These are phyloP conservation scores for Adenanthera pavonina DNA, from an alignment of 306 rosid genomes.

Conservation along the genomic window DNA sequence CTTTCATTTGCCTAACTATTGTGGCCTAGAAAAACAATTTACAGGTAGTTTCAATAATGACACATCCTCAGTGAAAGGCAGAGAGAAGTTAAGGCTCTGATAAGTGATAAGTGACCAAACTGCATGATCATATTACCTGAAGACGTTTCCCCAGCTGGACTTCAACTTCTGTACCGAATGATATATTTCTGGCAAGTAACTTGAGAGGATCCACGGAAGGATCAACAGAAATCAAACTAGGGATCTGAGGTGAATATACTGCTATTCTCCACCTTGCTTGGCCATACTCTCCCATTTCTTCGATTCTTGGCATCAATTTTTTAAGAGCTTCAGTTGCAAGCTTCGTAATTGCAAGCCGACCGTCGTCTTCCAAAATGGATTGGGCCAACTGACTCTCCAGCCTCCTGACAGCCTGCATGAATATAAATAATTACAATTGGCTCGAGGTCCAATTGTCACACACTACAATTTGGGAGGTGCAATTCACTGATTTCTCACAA, in stretches of 20 bases:
- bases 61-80: not conserved
- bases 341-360: conserved; percentile 77
- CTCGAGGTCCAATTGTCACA: conserved; percentile 1
- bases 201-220: conserved; percentile 71
- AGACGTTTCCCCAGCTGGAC: conserved; percentile 94
- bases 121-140: conserved; percentile 58
- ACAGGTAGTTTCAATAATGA: conserved; percentile 3
- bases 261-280: conserved; percentile 88
- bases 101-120: not conserved
- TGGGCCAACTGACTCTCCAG: conserved; percentile 81
- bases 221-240: conserved; percentile 67
- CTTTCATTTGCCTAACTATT: conserved; percentile 89
- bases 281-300: conserved; percentile 91
- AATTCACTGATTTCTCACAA: not conserved
- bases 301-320: conserved; percentile 93
- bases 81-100: not conserved
- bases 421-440: conserved; percentile 25
- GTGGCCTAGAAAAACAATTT: conserved; percentile 59
- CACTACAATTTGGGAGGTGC: not conserved
- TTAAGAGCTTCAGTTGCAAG: conserved; percentile 88
- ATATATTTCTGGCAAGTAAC: conserved; percentile 73
- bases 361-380: conserved; percentile 70
- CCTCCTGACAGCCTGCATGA: conserved; percentile 73
- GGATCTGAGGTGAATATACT: conserved; percentile 89
- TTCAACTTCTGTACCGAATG: conserved; percentile 90